Evolutionary conservation across 208 protist genomes (phyloP), one percentile per base, ranked within the genome.

Genomic region (Crithidia acanthocephali): DNA sequence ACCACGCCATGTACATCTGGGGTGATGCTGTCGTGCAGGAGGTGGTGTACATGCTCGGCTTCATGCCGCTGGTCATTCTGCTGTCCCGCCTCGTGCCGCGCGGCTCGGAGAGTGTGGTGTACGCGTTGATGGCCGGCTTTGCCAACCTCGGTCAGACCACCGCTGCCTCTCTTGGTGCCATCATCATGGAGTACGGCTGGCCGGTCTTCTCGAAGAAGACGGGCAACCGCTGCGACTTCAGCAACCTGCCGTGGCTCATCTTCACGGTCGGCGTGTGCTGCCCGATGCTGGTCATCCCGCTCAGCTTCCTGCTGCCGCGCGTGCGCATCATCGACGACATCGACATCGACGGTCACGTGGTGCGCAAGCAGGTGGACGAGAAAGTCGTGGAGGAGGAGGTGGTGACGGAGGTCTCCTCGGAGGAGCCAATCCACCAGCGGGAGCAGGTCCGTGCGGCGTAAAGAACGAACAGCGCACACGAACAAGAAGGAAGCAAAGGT

Each of bases 51-150:
- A 88, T 88, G 79, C 74, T 97, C 11, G 74, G 80, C 44, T 94
- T 79, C 60, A 95, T 97, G 87, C 87, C 93, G 37, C 80, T 75
- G 44, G 80, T 94, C 2, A 67, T 97, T 13, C 75, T 97, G 40
- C 78, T 94, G 30, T 91, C 91, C 8, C 91, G 88, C 37, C 74
- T 97, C 18, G 95, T 90, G 67, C 91, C 93, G 11, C 83, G 82
- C 33, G 90, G 88, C 7, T 85, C 90, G 45, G 93, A 97, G 75
- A 72, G 61, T 5, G 88, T 91, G 57, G 86, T 95, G 65, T 95
- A 92, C 68, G 85, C 93, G 27, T 71, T 95, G 23, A 74, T 97
- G 42, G 90, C 91, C n/a, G 90, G 88, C 30, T 95, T 92, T 63
- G 78, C 88, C 28, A 93, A 95, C 80, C 77, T 97, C 32, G 92